A percentile compares a stretch with the other conserved stretches of the same genome.
Evolutionary conservation across 2,329 filamentous ascomycete species (phyloP).

Genomic region (Nemania bipapillata): DNA sequence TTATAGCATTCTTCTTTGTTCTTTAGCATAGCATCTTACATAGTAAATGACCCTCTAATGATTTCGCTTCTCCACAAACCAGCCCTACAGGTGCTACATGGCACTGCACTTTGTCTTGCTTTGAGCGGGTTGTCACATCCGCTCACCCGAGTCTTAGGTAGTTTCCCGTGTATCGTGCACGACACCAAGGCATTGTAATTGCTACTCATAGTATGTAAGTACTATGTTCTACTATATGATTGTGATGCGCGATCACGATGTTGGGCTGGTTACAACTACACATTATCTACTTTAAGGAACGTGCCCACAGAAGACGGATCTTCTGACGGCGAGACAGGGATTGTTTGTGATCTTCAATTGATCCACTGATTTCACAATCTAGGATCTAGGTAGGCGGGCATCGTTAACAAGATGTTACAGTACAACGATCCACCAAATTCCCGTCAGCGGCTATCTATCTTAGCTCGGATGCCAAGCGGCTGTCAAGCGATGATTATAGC

Average conservation of each 20-base stretch:
- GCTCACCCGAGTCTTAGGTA: background rate
- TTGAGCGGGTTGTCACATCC: constrained; percentile 21
- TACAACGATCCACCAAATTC: constrained; percentile 17
- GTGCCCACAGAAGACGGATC: background rate
- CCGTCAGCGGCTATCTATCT: background rate
- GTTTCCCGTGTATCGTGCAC: constrained; percentile 6
- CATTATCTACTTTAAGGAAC: background rate
- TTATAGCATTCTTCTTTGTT: background rate
- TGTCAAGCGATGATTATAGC: constrained; percentile 13
- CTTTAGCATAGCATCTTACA: background rate
- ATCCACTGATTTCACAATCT: constrained; percentile 16
- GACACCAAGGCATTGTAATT: background rate
- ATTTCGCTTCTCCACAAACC: constrained; percentile 23
- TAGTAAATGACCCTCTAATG: background rate
- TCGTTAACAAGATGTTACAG: constrained; percentile 7
- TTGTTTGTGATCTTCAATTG: background rate
- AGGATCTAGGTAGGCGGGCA: background rate
- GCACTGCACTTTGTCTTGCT: constrained; percentile 1
- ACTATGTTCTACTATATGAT: background rate
- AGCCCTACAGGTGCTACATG: constrained; percentile 30
- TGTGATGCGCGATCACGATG: background rate
- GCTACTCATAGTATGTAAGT: background rate
- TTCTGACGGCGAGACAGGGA: constrained; percentile 4
- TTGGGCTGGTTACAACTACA: background rate
- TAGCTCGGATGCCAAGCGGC: background rate